phyloP scores from a whole-genome alignment of 2,329 filamentous ascomycete species.

The Ilyonectria robusta region DNA sequence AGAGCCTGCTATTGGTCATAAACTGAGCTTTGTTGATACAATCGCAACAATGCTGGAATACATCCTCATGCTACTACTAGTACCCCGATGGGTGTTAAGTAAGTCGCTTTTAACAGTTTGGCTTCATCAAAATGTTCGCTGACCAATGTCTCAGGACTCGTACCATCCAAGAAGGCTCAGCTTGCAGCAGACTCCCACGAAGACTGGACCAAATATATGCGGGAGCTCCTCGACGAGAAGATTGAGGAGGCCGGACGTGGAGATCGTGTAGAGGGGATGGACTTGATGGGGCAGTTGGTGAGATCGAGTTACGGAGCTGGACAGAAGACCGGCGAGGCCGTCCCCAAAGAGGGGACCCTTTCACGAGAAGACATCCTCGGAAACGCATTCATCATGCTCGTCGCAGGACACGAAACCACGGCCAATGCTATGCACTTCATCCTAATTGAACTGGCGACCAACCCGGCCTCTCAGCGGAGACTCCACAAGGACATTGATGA shows the following conservation, averaged over 20 bases:
- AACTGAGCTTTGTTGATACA: constrained; percentile 76
- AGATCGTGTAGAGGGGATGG: constrained; percentile 61
- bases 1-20: constrained; percentile 66
- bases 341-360: constrained; percentile 56
- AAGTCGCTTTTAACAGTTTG: constrained; percentile 42
- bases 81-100: constrained; percentile 71
- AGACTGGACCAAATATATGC: constrained; percentile 79
- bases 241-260: constrained; percentile 56
- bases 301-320: constrained; percentile 54
- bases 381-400: constrained; percentile 77
- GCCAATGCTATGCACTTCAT: constrained; percentile 82
- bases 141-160: constrained; percentile 49
- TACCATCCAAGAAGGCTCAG: constrained; percentile 67
- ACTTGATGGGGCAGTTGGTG: constrained; percentile 67
- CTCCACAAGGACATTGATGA: constrained; percentile 79
- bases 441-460: constrained; percentile 76
- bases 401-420: constrained; percentile 87
- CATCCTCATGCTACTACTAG: constrained; percentile 73
- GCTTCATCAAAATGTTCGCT: constrained; percentile 10
- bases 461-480: constrained; percentile 73
- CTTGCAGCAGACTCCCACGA: constrained; percentile 67
- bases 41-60: constrained; percentile 73
- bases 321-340: constrained; percentile 7
- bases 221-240: constrained; percentile 77
- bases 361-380: constrained; percentile 77